Evolutionary conservation across 176 grass and related monocot species (phyloP).

Genomic region (Zoysia japonica): DNA sequence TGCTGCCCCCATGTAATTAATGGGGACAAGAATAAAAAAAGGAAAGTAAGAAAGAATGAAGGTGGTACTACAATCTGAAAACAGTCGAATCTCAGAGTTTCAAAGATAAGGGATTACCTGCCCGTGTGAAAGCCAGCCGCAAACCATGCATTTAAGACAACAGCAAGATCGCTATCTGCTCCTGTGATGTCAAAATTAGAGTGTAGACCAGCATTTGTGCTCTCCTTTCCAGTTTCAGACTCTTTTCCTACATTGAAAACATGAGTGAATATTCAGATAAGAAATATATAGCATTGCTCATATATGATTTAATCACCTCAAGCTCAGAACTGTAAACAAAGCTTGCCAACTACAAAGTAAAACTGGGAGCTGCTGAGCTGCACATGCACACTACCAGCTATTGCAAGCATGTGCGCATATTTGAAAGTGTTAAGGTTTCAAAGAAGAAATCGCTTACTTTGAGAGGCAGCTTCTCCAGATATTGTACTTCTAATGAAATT

Average conservation of each 20-base stretch:
- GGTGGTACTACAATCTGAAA: conserved; percentile 1
- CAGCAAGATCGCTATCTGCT: conserved; percentile 58
- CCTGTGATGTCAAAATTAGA: conserved; percentile 34
- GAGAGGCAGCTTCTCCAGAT: conserved; percentile 20
- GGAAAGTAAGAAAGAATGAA: not conserved
- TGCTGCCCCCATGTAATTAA: not conserved
- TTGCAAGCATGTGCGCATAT: not conserved
- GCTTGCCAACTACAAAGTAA: not conserved
- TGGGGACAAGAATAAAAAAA: not conserved
- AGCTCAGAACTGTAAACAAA: conserved; percentile 14
- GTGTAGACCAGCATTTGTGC: conserved; percentile 28
- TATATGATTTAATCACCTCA: not conserved
- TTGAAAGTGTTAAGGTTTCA: not conserved
- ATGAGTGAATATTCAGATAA: conserved; percentile 13
- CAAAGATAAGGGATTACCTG: conserved; percentile 50
- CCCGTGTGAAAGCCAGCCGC: conserved; percentile 82
- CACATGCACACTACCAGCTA: conserved; percentile 24
- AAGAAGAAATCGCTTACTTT: conserved; percentile 38
- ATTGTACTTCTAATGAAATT: conserved; percentile 56
- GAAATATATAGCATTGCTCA: conserved; percentile 13
- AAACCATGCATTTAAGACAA: conserved; percentile 82
- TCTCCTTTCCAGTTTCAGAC: conserved; percentile 45
- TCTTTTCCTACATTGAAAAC: conserved; percentile 12
- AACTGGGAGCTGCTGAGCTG: not conserved
- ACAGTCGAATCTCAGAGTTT: not conserved